These are phyloP conservation scores for Skeletonema potamos DNA, from an alignment of 108 stramenopile genomes.

Conservation along the genomic window DNA sequence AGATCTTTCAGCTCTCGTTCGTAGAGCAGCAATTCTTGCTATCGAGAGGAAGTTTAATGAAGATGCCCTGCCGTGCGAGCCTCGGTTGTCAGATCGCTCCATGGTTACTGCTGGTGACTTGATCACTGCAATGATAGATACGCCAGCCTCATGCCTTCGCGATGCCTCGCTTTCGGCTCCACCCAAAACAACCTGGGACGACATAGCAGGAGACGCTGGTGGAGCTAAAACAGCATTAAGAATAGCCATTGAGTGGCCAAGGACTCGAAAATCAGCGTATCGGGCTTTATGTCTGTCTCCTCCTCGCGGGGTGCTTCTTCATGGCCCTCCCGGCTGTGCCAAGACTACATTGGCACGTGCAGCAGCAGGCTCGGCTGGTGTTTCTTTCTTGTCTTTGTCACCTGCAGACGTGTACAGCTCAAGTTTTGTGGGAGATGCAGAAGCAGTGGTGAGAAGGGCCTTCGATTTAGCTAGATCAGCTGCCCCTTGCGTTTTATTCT, in stretches of 20 bases:
- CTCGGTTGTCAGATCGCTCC: neutral
- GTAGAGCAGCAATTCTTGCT: conserved; percentile 46
- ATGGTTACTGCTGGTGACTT: conserved; percentile 18
- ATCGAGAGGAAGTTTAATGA: conserved; percentile 23
- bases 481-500: conserved; percentile 96
- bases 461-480: conserved; percentile 93
- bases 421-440: conserved; percentile 98
- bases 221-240: conserved; percentile 81
- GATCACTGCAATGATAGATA: conserved; percentile 37
- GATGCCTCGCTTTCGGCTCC: conserved; percentile 69
- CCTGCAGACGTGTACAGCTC: conserved; percentile 94
- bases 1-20: conserved; percentile 71
- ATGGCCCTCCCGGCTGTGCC: conserved; percentile 98
- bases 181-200: conserved; percentile 76
- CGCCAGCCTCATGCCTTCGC: conserved; percentile 63
- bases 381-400: conserved; percentile 92
- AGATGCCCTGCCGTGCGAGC: neutral
- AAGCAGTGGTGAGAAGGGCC: conserved; percentile 90
- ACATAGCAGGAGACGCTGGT: conserved; percentile 81
- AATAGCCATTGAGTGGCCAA: conserved; percentile 86
- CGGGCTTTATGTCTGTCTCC: conserved; percentile 57
- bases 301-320: conserved; percentile 86
- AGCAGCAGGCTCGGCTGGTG: conserved; percentile 88
- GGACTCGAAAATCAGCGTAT: conserved; percentile 53
- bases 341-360: conserved; percentile 97